These are phyloP conservation scores for Isatis lusitanica DNA, from an alignment of 441 rosid species.

Conservation along the genomic window DNA sequence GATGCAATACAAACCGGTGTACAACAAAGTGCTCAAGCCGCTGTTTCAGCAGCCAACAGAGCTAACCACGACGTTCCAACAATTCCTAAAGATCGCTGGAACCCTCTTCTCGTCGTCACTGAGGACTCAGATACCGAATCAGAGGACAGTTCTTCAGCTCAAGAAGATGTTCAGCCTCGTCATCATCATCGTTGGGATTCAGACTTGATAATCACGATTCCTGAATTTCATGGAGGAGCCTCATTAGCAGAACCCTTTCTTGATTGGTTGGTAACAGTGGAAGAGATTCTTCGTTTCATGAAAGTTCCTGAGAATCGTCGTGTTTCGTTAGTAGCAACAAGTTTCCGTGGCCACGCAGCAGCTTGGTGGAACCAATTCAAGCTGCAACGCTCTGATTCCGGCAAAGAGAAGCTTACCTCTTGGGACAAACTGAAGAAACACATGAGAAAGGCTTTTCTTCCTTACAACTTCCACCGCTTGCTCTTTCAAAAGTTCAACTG, in stretches of 20 bases:
- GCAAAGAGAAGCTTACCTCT: not conserved
- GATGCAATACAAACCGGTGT: not conserved
- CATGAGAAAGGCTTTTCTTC: not conserved
- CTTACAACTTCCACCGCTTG: not conserved
- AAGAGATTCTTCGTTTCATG: not conserved
- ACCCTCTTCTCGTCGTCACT: slow-evolving; percentile 5
- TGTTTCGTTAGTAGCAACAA: not conserved
- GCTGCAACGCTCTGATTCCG: not conserved
- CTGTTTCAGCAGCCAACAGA: not conserved
- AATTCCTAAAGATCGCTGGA: not conserved
- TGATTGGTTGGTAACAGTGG: not conserved
- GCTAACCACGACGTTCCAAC: not conserved
- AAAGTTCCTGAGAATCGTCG: not conserved
- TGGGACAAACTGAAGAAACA: not conserved
- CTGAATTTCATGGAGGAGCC: not conserved
- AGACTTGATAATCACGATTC: not conserved
- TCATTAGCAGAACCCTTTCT: not conserved
- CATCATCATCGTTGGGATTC: not conserved
- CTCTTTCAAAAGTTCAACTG: not conserved
- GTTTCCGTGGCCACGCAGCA: not conserved
- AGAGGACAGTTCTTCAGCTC: not conserved
- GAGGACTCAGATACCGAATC: not conserved
- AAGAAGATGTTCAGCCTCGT: not conserved
- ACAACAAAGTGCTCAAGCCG: too few species aligned
- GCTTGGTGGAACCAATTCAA: not conserved